phyloP scores from a whole-genome alignment of 768 basidiomycete species.

The Baorangia bicolor region DNA sequence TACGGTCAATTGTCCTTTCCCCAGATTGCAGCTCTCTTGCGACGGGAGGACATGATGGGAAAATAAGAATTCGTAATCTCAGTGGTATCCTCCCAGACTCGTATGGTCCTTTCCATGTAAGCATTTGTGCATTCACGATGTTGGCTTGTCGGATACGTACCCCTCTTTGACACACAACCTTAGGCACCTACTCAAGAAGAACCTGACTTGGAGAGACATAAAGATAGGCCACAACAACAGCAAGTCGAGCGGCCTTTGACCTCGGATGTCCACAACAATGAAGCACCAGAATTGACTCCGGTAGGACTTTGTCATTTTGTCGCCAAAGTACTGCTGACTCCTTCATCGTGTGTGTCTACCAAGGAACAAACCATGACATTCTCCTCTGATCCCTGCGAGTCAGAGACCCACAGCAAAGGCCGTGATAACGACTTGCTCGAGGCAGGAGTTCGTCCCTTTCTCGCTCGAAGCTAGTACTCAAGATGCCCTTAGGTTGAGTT shows the following conservation, averaged over 20 bases:
- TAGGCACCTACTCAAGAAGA: not conserved
- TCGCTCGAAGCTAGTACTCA: not conserved
- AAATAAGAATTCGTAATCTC: not conserved
- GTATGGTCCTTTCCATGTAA: not conserved
- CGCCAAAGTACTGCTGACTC: not conserved
- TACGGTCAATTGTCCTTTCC: not conserved
- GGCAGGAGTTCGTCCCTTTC: not conserved
- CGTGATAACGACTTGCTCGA: not conserved
- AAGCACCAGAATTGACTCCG: not conserved
- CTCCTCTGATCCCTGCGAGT: not conserved
- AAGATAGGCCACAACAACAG: not conserved
- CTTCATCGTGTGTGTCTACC: not conserved
- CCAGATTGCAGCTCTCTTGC: not conserved
- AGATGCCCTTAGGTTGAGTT: not conserved
- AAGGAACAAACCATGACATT: not conserved
- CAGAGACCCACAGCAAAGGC: not conserved
- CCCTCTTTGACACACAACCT: too few relatives aligned
- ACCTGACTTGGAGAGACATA: not conserved
- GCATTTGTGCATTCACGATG: not conserved
- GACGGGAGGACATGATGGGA: not conserved
- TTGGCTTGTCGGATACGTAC: not conserved
- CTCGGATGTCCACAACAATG: not conserved
- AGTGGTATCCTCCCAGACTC: not conserved
- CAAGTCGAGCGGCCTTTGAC: not conserved
- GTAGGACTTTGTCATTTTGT: not conserved